Percentiles rank a stretch among this genome's conserved stretches.
These are phyloP conservation scores for Echria macrotheca DNA, from an alignment of 495 filamentous ascomycete species.

Conservation along the genomic window DNA sequence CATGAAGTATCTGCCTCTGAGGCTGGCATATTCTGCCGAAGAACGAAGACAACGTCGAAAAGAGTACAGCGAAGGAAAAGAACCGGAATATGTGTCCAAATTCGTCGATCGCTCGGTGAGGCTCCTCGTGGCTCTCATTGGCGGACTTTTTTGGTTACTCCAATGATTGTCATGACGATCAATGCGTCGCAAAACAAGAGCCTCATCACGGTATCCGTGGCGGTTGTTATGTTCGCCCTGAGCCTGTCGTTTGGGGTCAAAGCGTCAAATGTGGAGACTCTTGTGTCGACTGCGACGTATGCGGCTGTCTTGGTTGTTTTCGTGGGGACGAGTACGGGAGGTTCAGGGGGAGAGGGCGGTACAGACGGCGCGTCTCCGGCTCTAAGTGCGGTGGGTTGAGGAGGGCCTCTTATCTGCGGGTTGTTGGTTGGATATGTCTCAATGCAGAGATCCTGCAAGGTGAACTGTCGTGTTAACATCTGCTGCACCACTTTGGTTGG, in stretches of 20 bases:
- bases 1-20: neutral
- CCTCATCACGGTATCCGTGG: constrained; percentile 13
- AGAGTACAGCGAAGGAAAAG: neutral
- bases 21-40: neutral
- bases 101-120: constrained; percentile 2
- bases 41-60: neutral
- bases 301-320: constrained; percentile 25
- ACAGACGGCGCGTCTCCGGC: too few species aligned
- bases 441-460: too few species aligned
- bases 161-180: constrained; percentile 17
- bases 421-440: too few species aligned
- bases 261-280: constrained; percentile 16
- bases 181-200: constrained; percentile 13
- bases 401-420: too few species aligned
- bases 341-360: too few species aligned
- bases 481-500: too few species aligned
- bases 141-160: constrained; percentile 11
- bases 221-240: constrained; percentile 15
- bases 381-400: too few species aligned
- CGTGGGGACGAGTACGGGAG: constrained; percentile 10
- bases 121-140: constrained; percentile 10
- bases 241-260: constrained; percentile 11
- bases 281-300: constrained; percentile 22
- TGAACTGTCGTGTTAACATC: too few species aligned
- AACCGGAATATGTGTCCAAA: neutral